Conservation (phyloP, 306 rosid species). For the Trifolium fragiferum region DNA sequence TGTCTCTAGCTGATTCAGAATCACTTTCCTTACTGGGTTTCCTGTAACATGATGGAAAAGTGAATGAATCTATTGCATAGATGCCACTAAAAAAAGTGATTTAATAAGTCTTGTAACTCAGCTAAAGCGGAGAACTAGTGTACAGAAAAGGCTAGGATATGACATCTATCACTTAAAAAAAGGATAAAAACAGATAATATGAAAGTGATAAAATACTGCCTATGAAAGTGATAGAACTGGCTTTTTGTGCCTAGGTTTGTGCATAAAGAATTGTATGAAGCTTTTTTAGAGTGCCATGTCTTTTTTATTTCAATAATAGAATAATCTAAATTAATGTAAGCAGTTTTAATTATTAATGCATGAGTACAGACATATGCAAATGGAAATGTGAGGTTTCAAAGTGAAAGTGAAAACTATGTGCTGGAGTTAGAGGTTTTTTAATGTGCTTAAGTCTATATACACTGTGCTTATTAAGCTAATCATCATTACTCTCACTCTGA, state of each 20-base stretch:
- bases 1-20: conserved; percentile 70
- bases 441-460: not conserved
- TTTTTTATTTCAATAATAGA: too few species aligned
- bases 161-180: not conserved
- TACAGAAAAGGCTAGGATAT: not conserved
- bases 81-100: not conserved
- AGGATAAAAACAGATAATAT: not conserved
- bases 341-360: not conserved
- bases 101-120: not conserved
- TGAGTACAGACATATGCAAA: not conserved
- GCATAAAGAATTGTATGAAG: too few species aligned
- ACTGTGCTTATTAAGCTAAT: not conserved
- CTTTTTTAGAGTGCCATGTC: too few species aligned
- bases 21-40: conserved; percentile 63
- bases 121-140: conserved; percentile 2
- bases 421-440: not conserved
- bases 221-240: too few species aligned
- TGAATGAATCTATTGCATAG: not conserved
- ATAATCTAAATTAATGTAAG: too few species aligned
- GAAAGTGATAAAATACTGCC: not conserved
- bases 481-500: not conserved
- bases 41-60: conserved; percentile 45
- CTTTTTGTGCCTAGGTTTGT: too few species aligned
- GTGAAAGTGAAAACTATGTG: not conserved
- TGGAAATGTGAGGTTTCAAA: not conserved